Evolutionary conservation across 1,139 yeast genomes (phyloP).

Genomic region (Diutina rugosa): DNA sequence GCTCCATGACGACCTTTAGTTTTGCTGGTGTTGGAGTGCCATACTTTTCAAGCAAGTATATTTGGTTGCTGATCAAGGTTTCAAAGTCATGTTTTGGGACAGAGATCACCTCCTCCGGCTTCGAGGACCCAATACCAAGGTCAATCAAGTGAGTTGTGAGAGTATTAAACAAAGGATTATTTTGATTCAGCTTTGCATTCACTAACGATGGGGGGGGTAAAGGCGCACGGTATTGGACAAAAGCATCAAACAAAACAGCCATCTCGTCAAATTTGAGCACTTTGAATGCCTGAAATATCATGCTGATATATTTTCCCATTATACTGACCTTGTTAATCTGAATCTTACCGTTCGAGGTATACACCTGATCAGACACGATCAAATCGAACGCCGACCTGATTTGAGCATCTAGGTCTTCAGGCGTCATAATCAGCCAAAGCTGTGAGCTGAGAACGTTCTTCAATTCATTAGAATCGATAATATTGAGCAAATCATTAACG

Average conservation of each 20-base stretch:
- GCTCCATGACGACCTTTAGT: slow-evolving; percentile 28
- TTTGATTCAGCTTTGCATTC: slow-evolving; percentile 1
- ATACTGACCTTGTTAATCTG: slow-evolving; percentile 6
- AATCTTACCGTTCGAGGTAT: neutral
- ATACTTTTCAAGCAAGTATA: slow-evolving; percentile 37
- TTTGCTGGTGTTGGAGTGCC: slow-evolving; percentile 40
- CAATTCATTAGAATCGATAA: neutral
- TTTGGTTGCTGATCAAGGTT: slow-evolving; percentile 40
- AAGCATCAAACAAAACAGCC: slow-evolving; percentile 38
- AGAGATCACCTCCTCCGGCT: slow-evolving; percentile 11
- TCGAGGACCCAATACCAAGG: neutral
- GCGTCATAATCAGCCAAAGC: slow-evolving; percentile 21
- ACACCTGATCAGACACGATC: slow-evolving; percentile 6
- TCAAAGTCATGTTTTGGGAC: slow-evolving; percentile 39
- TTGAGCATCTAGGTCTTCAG: slow-evolving; percentile 20
- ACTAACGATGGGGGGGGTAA: slow-evolving; percentile 6
- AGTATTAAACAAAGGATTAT: neutral
- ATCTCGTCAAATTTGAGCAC: slow-evolving; percentile 48
- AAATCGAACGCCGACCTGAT: slow-evolving; percentile 7
- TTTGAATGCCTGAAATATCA: slow-evolving; percentile 34
- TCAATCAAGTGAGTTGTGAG: neutral
- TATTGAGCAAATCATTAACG: slow-evolving; percentile 11
- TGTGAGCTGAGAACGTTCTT: neutral
- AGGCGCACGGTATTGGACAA: slow-evolving; percentile 35
- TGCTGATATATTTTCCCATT: slow-evolving; percentile 23